Evolutionary conservation across 2,329 filamentous ascomycete species (phyloP), one percentile per base, ranked within the genome.

Genomic region (Sordariomycetes sp.): DNA sequence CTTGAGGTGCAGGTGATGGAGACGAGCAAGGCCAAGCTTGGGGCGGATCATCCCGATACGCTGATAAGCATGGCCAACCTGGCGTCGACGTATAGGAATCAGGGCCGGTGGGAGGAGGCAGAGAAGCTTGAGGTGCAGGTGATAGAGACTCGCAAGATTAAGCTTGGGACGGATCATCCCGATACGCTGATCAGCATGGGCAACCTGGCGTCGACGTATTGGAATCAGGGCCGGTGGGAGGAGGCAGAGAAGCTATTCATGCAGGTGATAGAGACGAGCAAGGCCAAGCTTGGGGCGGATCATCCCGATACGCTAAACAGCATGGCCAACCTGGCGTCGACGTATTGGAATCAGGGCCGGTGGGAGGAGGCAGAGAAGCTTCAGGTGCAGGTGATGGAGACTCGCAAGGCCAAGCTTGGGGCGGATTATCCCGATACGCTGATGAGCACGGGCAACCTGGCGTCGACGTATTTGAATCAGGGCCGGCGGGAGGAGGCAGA

Each of bases 41-140:
- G 30, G 20, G 17, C 10, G 12, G 24, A 35, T 23, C 36, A 42
- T 26, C 25, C 30, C 11, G 11, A 21, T 19, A 46, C 39, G 24
- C 38, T 48, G 2, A 24, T n/a, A 3, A 42, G 39, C 25, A 43
- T 44, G 17, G 37, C 27, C 12, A 42, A 43, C 26, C 35, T 48
- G 6, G 43, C 27, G 17, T 9, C 21, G 10, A 20, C 33, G 17
- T 34, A 40, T 21, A 8, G n/a, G 8, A 15, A 26, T 10, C 37
- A 42, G 28, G 37, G 24, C 18, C 29, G 33, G 27, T 41, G 39
- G 8, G n/a, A 33, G 18, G 41, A 46, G 36, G 43, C 41, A 9
- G 40, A 45, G 28, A 31, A 41, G 21, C 23, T 41, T 7, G 10
- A 39, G 15, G 12, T 10, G 19, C 24, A 39, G 16, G 30, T 30